phyloP scores from a whole-genome alignment of 202 grass and related monocot species.

The Bolboschoenoplectus hybrid region DNA sequence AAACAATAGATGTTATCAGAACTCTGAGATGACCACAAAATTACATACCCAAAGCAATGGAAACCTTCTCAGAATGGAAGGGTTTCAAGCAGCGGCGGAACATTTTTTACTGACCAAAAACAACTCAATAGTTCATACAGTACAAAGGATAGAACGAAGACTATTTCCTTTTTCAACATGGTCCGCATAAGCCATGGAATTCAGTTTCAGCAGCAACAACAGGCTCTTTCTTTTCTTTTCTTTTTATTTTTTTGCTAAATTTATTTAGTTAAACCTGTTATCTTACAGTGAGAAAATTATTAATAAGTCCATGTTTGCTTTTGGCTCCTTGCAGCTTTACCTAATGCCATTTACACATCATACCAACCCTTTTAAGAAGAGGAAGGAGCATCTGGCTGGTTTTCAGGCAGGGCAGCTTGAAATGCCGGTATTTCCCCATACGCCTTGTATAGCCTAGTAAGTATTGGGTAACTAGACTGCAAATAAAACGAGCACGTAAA shows the following conservation, averaged over 20 bases:
- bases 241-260: not conserved
- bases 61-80: slow-evolving; percentile 9
- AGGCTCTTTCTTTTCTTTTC: not conserved
- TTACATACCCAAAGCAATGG: not conserved
- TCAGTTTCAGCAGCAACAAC: not conserved
- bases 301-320: too few species aligned
- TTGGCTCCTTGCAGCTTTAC: not conserved
- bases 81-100: not conserved
- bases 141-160: slow-evolving; percentile 3
- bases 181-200: not conserved
- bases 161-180: slow-evolving; percentile 14
- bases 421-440: slow-evolving; percentile 76
- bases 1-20: not conserved
- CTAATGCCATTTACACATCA: not conserved
- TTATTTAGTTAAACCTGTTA: slow-evolving; percentile 1
- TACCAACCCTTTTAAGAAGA: not conserved
- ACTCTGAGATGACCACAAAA: slow-evolving; percentile 6
- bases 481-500: slow-evolving; percentile 28
- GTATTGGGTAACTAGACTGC: slow-evolving; percentile 72
- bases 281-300: not conserved
- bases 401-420: slow-evolving; percentile 72
- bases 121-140: slow-evolving; percentile 5
- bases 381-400: slow-evolving; percentile 76
- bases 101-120: not conserved
- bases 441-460: slow-evolving; percentile 57